Evolutionary conservation across 306 rosid species (phyloP).

Genomic region (Rosa chinensis): DNA sequence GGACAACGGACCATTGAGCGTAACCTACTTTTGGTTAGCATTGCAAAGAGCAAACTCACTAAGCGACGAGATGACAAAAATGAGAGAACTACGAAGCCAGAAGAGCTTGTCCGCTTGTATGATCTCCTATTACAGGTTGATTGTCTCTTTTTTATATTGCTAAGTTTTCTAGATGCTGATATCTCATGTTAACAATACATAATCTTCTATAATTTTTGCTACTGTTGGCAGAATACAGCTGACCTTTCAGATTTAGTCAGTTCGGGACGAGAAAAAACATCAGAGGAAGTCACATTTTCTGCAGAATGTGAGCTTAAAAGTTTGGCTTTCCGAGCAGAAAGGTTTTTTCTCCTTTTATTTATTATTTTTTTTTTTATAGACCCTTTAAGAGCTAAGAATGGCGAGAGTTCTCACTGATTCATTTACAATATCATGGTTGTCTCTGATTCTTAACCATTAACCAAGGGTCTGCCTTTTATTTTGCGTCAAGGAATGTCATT

Average conservation of each 20-base stretch:
- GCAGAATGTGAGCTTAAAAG: slow-evolving; percentile 71
- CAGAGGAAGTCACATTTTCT: slow-evolving; percentile 71
- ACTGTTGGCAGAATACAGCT: slow-evolving; percentile 72
- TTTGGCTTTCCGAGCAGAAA: slow-evolving; percentile 82
- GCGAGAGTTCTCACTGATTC: neutral
- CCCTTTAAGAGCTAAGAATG: neutral
- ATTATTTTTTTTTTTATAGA: neutral
- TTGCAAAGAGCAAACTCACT: slow-evolving; percentile 83
- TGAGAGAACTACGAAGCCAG: slow-evolving; percentile 96
- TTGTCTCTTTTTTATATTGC: slow-evolving; percentile 16
- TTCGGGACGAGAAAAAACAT: slow-evolving; percentile 82
- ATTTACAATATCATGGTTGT: neutral
- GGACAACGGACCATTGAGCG: slow-evolving; percentile 97
- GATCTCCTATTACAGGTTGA: slow-evolving; percentile 88
- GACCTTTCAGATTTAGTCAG: slow-evolving; percentile 95
- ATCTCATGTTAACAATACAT: slow-evolving; percentile 25
- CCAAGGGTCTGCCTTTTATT: slow-evolving; percentile 10
- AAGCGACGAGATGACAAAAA: slow-evolving; percentile 81
- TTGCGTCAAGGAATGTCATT: neutral
- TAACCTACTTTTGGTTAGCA: slow-evolving; percentile 77
- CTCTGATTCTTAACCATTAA: neutral
- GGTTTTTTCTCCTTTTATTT: slow-evolving; percentile 48
- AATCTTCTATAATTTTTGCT: slow-evolving; percentile 21
- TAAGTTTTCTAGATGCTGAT: slow-evolving; percentile 1
- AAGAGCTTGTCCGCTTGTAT: slow-evolving; percentile 93